phyloP scores from a whole-genome alignment of 2,329 filamentous ascomycete species.

The Microascus cirrosus region DNA sequence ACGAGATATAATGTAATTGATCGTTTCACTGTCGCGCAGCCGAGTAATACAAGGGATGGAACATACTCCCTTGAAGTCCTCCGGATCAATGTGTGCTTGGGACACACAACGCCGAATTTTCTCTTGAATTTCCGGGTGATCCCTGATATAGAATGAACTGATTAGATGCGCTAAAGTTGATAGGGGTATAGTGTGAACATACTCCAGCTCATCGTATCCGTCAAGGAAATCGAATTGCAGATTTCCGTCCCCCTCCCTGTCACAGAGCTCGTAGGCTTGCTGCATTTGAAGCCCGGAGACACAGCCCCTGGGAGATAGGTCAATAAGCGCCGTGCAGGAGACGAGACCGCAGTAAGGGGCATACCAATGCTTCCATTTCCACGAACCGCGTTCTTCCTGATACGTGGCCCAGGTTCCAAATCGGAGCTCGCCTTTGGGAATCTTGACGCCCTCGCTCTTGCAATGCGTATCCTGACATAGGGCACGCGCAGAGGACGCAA shows the following conservation, averaged over 20 bases:
- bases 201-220: slow-evolving; percentile 65
- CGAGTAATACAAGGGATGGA: background rate
- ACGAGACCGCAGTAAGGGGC: slow-evolving; percentile 11
- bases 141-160: slow-evolving; percentile 14
- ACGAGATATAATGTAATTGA: background rate
- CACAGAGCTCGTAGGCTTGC: slow-evolving; percentile 50
- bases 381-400: slow-evolving; percentile 44
- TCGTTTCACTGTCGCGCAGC: slow-evolving; percentile 3
- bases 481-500: slow-evolving; percentile 60
- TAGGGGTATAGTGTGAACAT: slow-evolving; percentile 9
- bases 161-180: background rate
- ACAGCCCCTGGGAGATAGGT: slow-evolving; percentile 57
- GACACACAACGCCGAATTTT: slow-evolving; percentile 64
- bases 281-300: slow-evolving; percentile 64
- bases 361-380: slow-evolving; percentile 82
- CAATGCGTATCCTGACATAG: slow-evolving; percentile 64
- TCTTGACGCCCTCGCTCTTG: slow-evolving; percentile 59
- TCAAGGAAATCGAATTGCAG: slow-evolving; percentile 60
- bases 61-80: slow-evolving; percentile 83
- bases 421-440: slow-evolving; percentile 68
- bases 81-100: slow-evolving; percentile 70
- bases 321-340: background rate
- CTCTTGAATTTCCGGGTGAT: slow-evolving; percentile 50
- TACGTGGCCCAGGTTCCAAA: slow-evolving; percentile 63
- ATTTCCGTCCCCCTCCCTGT: slow-evolving; percentile 27